phyloP scores from a whole-genome alignment of 2,329 filamentous ascomycete genomes.

The Fusarium xylarioides region DNA sequence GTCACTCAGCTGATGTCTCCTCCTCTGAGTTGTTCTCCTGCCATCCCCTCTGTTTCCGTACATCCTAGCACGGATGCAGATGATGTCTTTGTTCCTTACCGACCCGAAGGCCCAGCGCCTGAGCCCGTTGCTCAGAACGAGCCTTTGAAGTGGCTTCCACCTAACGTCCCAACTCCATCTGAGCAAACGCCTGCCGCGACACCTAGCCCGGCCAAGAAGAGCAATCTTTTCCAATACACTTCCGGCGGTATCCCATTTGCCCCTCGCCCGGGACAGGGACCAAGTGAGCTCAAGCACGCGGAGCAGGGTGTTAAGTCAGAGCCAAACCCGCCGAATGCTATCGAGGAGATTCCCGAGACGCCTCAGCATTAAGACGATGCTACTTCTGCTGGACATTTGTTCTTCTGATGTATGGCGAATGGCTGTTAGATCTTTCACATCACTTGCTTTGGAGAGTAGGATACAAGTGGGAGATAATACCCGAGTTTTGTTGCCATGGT shows the following conservation, averaged over 20 bases:
- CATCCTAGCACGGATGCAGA: constrained; percentile 37
- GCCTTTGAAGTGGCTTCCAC: constrained; percentile 61
- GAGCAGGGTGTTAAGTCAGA: background rate
- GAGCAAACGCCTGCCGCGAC: constrained; percentile 46
- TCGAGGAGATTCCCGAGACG: constrained; percentile 8
- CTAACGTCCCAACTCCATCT: constrained; percentile 53
- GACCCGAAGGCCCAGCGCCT: constrained; percentile 62
- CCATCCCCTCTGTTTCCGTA: constrained; percentile 41
- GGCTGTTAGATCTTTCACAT: constrained; percentile 4
- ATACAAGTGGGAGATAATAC: constrained; percentile 8
- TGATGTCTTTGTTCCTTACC: constrained; percentile 63
- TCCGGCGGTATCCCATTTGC: constrained; percentile 61
- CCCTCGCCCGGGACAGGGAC: constrained; percentile 36
- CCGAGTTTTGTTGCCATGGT: constrained; percentile 15
- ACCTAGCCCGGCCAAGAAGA: constrained; percentile 50
- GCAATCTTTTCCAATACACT: constrained; percentile 50
- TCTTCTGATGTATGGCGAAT: constrained; percentile 3
- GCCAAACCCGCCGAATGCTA: background rate
- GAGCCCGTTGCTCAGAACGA: constrained; percentile 50
- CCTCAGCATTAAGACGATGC: background rate
- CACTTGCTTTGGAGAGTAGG: constrained; percentile 4
- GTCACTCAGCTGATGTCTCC: constrained; percentile 37
- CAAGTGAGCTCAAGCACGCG: background rate
- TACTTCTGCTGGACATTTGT: background rate
- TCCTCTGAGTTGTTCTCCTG: constrained; percentile 47